Evolutionary conservation across 768 basidiomycete species (phyloP).

Genomic region (Aureoboletus auriporus): DNA sequence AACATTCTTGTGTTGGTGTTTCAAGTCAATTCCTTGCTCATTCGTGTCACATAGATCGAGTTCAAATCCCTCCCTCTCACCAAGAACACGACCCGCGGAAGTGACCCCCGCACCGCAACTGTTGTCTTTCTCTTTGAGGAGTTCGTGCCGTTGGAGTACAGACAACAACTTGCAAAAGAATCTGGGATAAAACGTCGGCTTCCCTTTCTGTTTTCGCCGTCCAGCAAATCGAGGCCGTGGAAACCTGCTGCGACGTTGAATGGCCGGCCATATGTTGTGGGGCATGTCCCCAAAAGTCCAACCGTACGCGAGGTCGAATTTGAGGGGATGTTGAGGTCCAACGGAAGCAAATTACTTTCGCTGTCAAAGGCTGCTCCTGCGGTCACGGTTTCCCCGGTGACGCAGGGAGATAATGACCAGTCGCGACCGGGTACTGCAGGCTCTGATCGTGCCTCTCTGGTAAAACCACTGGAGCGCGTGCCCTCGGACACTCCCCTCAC

Average conservation of each 20-base stretch:
- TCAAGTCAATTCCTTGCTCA: not conserved
- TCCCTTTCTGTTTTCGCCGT: conserved; percentile 62
- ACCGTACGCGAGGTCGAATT: conserved; percentile 70
- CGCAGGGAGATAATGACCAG: conserved; percentile 32
- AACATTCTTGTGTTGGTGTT: conserved; percentile 23
- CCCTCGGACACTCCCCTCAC: conserved; percentile 28
- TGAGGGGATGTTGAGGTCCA: conserved; percentile 64
- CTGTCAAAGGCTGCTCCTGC: conserved; percentile 26
- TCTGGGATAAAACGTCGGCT: conserved; percentile 55
- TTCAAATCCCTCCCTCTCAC: conserved; percentile 70
- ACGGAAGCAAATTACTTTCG: conserved; percentile 40
- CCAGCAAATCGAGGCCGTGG: conserved; percentile 53
- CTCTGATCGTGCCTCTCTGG: conserved; percentile 12
- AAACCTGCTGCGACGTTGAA: conserved; percentile 81
- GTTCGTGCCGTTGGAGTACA: conserved; percentile 85
- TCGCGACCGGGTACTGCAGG: conserved; percentile 23
- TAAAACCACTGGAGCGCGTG: conserved; percentile 23
- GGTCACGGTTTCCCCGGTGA: conserved; percentile 21
- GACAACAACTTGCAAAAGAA: conserved; percentile 63
- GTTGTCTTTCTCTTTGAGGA: conserved; percentile 88
- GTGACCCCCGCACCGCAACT: conserved; percentile 69
- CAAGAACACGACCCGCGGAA: conserved; percentile 12
- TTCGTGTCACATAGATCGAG: conserved; percentile 60
- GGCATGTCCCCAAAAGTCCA: conserved; percentile 53
- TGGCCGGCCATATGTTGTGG: conserved; percentile 66